phyloP scores from a whole-genome alignment of 1,139 yeast species.

The Candida albicans region DNA sequence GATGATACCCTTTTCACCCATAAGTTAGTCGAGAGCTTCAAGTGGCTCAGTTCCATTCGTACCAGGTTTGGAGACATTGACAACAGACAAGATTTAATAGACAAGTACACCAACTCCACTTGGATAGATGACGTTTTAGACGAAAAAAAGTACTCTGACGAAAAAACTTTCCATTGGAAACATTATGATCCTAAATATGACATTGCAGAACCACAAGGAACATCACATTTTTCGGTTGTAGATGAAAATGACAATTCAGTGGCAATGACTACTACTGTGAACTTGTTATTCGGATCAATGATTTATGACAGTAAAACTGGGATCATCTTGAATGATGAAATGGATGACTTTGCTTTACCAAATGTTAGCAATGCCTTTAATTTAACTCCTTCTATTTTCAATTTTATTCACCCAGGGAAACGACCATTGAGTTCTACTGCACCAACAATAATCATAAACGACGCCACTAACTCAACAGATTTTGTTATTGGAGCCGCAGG shows the following conservation, averaged over 20 bases:
- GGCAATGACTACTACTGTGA: constrained; percentile 87
- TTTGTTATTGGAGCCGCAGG: constrained; percentile 91
- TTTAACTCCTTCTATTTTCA: constrained; percentile 75
- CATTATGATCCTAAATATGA: constrained; percentile 80
- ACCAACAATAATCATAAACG: constrained; percentile 67
- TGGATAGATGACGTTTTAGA: constrained; percentile 58
- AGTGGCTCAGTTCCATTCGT: constrained; percentile 88
- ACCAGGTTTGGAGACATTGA: constrained; percentile 73
- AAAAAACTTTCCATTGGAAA: constrained; percentile 63
- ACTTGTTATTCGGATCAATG: constrained; percentile 76
- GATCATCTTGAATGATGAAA: constrained; percentile 79
- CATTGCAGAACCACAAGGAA: constrained; percentile 77
- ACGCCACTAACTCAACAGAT: constrained; percentile 50
- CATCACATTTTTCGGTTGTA: constrained; percentile 79
- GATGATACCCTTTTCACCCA: constrained; percentile 51
- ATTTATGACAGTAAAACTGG: constrained; percentile 84
- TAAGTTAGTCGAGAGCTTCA: constrained; percentile 79
- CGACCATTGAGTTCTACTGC: constrained; percentile 85
- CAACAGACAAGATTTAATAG: constrained; percentile 24
- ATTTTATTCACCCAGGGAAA: constrained; percentile 70
- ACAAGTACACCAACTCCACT: constrained; percentile 31
- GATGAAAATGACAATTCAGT: constrained; percentile 76
- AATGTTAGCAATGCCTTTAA: constrained; percentile 71
- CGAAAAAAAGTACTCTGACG: constrained; percentile 48
- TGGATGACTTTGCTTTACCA: constrained; percentile 94